phyloP scores from a whole-genome alignment of 1,284 basidiomycete species.

The Somion occarium region DNA sequence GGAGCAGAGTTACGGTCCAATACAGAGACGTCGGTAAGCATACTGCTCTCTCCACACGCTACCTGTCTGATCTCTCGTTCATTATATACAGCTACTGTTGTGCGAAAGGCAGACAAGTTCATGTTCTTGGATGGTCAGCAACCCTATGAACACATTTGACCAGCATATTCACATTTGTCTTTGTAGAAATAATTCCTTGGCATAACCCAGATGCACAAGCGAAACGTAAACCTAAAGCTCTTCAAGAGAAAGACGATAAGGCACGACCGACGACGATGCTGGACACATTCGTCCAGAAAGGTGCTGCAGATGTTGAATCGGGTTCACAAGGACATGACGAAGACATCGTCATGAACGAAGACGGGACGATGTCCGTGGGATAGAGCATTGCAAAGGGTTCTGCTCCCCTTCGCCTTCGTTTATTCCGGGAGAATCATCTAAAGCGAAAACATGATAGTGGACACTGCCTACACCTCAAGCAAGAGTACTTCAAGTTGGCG shows the following conservation, averaged over 20 bases:
- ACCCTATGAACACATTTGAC: neutral
- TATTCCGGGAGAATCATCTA: too few relatives aligned
- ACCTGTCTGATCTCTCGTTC: neutral
- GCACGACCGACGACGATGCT: slow-evolving; percentile 33
- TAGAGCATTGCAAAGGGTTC: too few relatives aligned
- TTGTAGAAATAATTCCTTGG: slow-evolving; percentile 52
- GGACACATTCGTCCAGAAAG: slow-evolving; percentile 27
- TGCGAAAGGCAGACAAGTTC: slow-evolving; percentile 66
- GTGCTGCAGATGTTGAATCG: slow-evolving; percentile 2
- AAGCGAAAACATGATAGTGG: too few relatives aligned
- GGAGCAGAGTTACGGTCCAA: slow-evolving; percentile 63
- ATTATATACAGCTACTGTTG: slow-evolving; percentile 44
- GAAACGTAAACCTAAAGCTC: slow-evolving; percentile 38
- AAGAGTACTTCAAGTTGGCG: too few relatives aligned
- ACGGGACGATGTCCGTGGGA: slow-evolving; percentile 26
- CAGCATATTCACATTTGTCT: neutral
- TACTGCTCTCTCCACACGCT: neutral
- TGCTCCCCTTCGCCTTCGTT: neutral
- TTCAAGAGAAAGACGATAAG: slow-evolving; percentile 10
- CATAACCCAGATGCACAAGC: slow-evolving; percentile 34
- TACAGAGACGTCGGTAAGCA: slow-evolving; percentile 63
- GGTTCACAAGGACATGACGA: slow-evolving; percentile 8
- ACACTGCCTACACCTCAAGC: too few relatives aligned
- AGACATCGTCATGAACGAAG: slow-evolving; percentile 24
- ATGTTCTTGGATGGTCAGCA: slow-evolving; percentile 60